Evolutionary conservation across 306 rosid genomes (phyloP).

Genomic region (Mimosa pudica): DNA sequence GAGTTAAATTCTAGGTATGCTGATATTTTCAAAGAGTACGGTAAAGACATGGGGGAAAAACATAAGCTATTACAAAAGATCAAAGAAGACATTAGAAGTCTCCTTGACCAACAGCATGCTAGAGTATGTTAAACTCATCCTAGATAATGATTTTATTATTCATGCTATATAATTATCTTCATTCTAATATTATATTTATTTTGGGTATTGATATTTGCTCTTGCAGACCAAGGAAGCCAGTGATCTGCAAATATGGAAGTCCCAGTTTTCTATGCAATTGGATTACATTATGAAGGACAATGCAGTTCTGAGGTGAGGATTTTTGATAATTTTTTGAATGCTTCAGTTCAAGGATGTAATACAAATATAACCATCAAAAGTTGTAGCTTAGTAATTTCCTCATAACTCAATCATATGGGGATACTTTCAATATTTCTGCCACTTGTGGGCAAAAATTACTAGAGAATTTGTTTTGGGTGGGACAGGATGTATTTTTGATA

Average conservation of each 20-base stretch:
- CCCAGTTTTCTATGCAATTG: constrained; percentile 66
- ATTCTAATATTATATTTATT: constrained; percentile 12
- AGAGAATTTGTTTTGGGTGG: not conserved
- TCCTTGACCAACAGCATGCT: constrained; percentile 56
- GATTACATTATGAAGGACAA: constrained; percentile 63
- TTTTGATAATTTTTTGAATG: constrained; percentile 6
- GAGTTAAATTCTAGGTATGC: constrained; percentile 78
- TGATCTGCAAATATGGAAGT: constrained; percentile 77
- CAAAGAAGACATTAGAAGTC: constrained; percentile 56
- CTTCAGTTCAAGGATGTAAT: constrained; percentile 7
- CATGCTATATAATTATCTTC: constrained; percentile 1
- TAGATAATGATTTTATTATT: constrained; percentile 8
- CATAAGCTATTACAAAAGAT: constrained; percentile 62
- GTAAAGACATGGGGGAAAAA: constrained; percentile 65
- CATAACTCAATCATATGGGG: constrained; percentile 1
- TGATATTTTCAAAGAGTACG: constrained; percentile 65
- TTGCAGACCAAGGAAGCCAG: constrained; percentile 65
- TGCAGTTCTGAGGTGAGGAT: constrained; percentile 70
- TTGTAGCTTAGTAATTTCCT: not conserved
- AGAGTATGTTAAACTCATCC: constrained; percentile 59
- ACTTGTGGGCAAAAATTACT: not conserved
- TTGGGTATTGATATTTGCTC: constrained; percentile 34
- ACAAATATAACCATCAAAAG: constrained; percentile 2
- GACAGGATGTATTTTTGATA: not conserved
- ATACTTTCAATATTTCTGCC: not conserved